phyloP scores from a whole-genome alignment of 2,329 filamentous ascomycete species.

The Phialophora chinensis region DNA sequence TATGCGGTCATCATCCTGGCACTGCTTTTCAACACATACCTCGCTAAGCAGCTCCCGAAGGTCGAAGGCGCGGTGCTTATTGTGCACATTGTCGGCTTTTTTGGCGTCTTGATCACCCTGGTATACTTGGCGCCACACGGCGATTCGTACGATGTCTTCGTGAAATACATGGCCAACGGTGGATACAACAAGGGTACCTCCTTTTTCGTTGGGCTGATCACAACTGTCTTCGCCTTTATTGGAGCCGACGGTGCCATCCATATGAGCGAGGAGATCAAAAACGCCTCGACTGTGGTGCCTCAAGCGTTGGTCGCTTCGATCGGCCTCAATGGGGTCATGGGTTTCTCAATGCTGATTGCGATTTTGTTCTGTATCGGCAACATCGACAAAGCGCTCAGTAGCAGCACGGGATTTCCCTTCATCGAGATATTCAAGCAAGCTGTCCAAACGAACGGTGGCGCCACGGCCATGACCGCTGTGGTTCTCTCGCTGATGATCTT shows the following conservation, averaged over 20 bases:
- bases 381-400: conserved; percentile 41
- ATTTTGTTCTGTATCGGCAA: conserved; percentile 49
- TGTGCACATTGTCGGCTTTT: conserved; percentile 40
- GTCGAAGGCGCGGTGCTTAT: conserved; percentile 33
- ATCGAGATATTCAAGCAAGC: conserved; percentile 58
- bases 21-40: conserved; percentile 59
- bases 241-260: conserved; percentile 49
- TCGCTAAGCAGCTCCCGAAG: conserved; percentile 42
- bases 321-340: conserved; percentile 46
- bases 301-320: conserved; percentile 47
- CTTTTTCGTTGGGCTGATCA: conserved; percentile 46
- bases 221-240: conserved; percentile 47
- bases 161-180: conserved; percentile 48
- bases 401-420: conserved; percentile 45
- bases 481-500: conserved; percentile 42
- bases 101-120: conserved; percentile 49
- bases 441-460: conserved; percentile 50
- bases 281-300: conserved; percentile 47
- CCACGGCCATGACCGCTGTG: conserved; percentile 52
- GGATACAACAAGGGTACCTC: conserved; percentile 41
- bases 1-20: conserved; percentile 56
- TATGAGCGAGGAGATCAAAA: conserved; percentile 50
- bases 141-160: conserved; percentile 47
- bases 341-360: conserved; percentile 48
- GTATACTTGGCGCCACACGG: conserved; percentile 50